These are phyloP conservation scores for Kickxella alabastrina DNA, from an alignment of 192 early-diverging fungal species.

Conservation along the genomic window DNA sequence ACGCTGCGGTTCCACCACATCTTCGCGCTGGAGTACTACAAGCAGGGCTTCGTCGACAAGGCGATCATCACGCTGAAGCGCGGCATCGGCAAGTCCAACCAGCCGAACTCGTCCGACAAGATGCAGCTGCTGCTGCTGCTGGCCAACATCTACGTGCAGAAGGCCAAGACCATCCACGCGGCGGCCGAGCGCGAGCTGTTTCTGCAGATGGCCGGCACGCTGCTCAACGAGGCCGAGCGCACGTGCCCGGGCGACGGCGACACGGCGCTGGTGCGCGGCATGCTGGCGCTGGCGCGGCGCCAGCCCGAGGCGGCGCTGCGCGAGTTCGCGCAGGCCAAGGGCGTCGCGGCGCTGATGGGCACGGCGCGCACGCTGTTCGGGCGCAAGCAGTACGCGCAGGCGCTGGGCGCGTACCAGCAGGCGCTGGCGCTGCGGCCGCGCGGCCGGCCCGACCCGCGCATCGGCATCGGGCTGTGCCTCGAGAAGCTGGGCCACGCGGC, in stretches of 20 bases:
- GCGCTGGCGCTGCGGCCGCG: slow-evolving; percentile 61
- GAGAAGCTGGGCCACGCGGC: slow-evolving; percentile 63
- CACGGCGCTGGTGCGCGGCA: slow-evolving; percentile 73
- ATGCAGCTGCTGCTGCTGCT: slow-evolving; percentile 70
- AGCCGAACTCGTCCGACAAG: slow-evolving; percentile 45
- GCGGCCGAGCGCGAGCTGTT: slow-evolving; percentile 43
- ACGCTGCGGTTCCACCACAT: slow-evolving; percentile 63
- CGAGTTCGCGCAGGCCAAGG: slow-evolving; percentile 52
- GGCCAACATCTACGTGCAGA: slow-evolving; percentile 72
- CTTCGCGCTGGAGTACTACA: slow-evolving; percentile 75
- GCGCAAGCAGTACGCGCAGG: slow-evolving; percentile 61
- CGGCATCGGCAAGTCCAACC: slow-evolving; percentile 50
- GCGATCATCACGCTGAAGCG: slow-evolving; percentile 56
- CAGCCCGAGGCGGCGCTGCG: slow-evolving; percentile 37
- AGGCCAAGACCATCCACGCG: slow-evolving; percentile 40
- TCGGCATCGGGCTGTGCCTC: slow-evolving; percentile 87
- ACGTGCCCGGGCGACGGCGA: slow-evolving; percentile 66
- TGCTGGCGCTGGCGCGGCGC: slow-evolving; percentile 31
- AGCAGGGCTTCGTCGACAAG: slow-evolving; percentile 58
- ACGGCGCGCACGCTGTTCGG: slow-evolving; percentile 59
- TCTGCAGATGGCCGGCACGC: slow-evolving; percentile 66
- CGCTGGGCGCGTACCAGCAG: slow-evolving; percentile 74
- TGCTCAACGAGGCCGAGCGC: slow-evolving; percentile 71
- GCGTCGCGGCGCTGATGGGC: slow-evolving; percentile 57
- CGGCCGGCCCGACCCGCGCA: slow-evolving; percentile 64